Evolutionary conservation across 2,329 filamentous ascomycete genomes (phyloP), one percentile per base, ranked within the genome.

Genomic region (Chalara sp.): DNA sequence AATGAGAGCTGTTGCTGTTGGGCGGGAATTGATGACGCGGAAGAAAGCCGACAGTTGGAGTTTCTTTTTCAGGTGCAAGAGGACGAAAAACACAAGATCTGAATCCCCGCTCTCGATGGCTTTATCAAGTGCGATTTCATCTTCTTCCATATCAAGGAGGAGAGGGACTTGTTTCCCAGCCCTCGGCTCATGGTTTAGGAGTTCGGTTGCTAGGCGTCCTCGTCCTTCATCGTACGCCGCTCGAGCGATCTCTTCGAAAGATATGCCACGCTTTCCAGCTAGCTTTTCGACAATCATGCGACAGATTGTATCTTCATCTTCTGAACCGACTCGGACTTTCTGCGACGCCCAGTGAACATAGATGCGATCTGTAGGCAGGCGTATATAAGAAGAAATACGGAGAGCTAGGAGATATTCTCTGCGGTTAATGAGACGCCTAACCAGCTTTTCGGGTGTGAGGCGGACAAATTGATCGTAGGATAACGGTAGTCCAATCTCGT

Each of bases 281-380:
- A 99, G 77, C 61, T 89, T 88, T 59, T 89, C 84, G 7, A 97
- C 91, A 11, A 99, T 89, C 47, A 91, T 76, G 32, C 82, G 80
- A 67, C 91, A 96, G 41, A 96, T 89, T 1, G 83, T 82, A 44
- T 95, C 90, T 63, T 97, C 93, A 54, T 95, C 86, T 56, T 90
- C 90, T 0, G 83, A 79, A 0, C 91, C 91, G 3, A 86, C 74
- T 30, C 90, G 87, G 4, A 97, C 92, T 67, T 97, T 99, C 64
- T 93, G 86, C 13, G 87, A 92, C 1, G 93, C 93, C 93, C 93
- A 99, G 65, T 96, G 91, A 1, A 96, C 89, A 62, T 96, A 96
- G 53, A 99, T 95, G 49, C 84, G 82, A 66, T 95, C 90, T 0
- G 90, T 87, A 0, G 92, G 86, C 4, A 99, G 76, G 53, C 85